Base-by-base conservation (phyloP, 2,329 filamentous ascomycete genomes). In the Zelopaecilomyces penicillatus region DNA sequence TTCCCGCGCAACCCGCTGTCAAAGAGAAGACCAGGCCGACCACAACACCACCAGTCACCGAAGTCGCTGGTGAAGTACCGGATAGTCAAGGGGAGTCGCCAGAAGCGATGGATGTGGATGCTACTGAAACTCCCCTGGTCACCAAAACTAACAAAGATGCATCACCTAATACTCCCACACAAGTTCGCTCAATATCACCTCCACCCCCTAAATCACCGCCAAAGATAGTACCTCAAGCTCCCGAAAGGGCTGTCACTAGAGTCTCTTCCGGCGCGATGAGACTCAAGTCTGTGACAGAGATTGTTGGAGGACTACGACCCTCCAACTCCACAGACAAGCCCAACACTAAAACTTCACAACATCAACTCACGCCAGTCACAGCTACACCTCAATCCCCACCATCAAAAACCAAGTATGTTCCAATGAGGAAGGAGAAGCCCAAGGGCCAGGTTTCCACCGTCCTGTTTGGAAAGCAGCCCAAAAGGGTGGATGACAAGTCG, bases 251-350 rank as follows among this genome's bases (percentile, higher is more conserved):
- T 66, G 83, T 80, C 8, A 87, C 82, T 1, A 68, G 83, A 53
- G 80, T 85, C 26, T 80, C 81, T 3, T 85, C 84, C 7, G 83
- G 82, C 36, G 78, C 81, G 3, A 79, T 87, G 53, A 73, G 78
- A 49, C 79, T 83, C 42, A 87, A 86, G 57, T 85, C 83, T 5
- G 81, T 86, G 4, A 83, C 79, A 12, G 84, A 87, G 59, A 85
- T 87, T 36, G 68, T 87, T 5, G 81, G 78, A 42, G 80, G 79
- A 47, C 73, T 71, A 12, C 65, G 57, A 34, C 57, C 58, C 30
- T 48, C 53, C 3, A 55, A 52, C 57, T 36, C 36, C 54, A 60
- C 58, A 6, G 70, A 73, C 11, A 65, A 60, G 45, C 51, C 52
- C 31, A 51, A 56, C 7, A 50, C 48, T 5, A 63, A 64, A 32